Base-by-base conservation (phyloP, 2,329 filamentous ascomycete species). In the Cladosporium velox region DNA sequence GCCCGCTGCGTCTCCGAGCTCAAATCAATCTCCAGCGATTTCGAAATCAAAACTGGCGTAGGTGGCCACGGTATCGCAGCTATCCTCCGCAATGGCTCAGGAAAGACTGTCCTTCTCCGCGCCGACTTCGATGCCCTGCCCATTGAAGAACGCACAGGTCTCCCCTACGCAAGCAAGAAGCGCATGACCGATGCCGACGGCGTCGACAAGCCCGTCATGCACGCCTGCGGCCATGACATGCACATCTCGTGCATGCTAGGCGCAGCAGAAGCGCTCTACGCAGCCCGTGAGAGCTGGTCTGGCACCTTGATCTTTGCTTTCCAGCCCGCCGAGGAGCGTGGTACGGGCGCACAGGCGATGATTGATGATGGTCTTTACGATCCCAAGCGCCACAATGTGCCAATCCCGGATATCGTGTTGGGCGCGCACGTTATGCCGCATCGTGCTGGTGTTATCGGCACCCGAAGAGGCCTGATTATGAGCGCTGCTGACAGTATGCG, bases 191-290 rank as follows among this genome's bases (percentile, higher is more conserved):
- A 77, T 28, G 66, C 74, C 2, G 80, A 84, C 10, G 85, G 85
- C 0, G 73, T 78, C 0, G 77, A 81, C 64, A 83, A 83, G 62
- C 84, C 85, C 0, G 84, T 88, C 0, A 90, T 90, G 88, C 88
- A 90, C 74, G 88, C 87, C 26, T 90, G 88, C 73, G 88, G 88
- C 0, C 88, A 90, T 71, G 87, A 89, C 70, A 86, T 88, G 79
- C 88, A 91, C 72, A 85, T 90, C 30, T 82, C 86, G 0, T 78
- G 79, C 35, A 78, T 90, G 3, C 79, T 90, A 1, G 88, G 83
- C 0, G 83, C 85, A 0, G 82, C 86, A 0, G 79, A 83, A 24
- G 77, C 83, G 0, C 77, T 91, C 0, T 75, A 81, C 1, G 75
- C 74, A 0, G 74, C 77, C 0, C 79, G 75, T n/a, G 70, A 80